phyloP scores from a whole-genome alignment of 148 eudicot genomes.

The Agrostemma githago region DNA sequence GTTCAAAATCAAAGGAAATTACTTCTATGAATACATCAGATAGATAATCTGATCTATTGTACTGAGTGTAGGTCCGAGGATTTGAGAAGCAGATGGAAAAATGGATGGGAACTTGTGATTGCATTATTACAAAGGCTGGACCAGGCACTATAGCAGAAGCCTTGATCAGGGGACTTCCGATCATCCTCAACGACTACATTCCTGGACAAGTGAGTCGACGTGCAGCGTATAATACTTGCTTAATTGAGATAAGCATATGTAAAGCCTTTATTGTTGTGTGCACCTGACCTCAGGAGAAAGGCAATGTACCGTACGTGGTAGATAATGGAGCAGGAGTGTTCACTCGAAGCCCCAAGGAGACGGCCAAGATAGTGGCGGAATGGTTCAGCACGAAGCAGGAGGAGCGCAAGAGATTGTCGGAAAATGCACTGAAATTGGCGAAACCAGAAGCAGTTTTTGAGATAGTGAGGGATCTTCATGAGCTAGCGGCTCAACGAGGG shows the following conservation, averaged over 20 bases:
- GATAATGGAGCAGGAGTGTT: slow-evolving; percentile 93
- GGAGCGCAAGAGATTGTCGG: slow-evolving; percentile 70
- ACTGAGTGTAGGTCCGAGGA: slow-evolving; percentile 54
- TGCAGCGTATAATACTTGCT: background rate
- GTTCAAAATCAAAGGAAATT: background rate
- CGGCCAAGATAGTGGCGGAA: slow-evolving; percentile 69
- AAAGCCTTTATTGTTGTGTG: background rate
- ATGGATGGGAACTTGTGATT: slow-evolving; percentile 99
- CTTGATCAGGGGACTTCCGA: slow-evolving; percentile 93
- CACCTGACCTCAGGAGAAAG: slow-evolving; percentile 59
- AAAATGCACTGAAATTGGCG: slow-evolving; percentile 74
- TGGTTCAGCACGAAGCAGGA: slow-evolving; percentile 82
- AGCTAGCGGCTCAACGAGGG: slow-evolving; percentile 71
- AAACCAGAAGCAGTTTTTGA: slow-evolving; percentile 92
- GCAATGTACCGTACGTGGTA: slow-evolving; percentile 91
- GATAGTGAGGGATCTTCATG: slow-evolving; percentile 88
- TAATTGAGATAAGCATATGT: background rate
- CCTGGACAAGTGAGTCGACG: slow-evolving; percentile 80
- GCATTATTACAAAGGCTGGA: slow-evolving; percentile 96
- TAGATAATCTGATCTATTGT: background rate
- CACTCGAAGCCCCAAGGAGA: slow-evolving; percentile 77
- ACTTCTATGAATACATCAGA: background rate
- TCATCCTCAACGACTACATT: slow-evolving; percentile 90
- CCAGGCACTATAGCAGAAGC: slow-evolving; percentile 99
- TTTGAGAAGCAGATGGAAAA: slow-evolving; percentile 92